Conservation (phyloP, 169 alveolate species). For the Eimeria brunetti region DNA sequence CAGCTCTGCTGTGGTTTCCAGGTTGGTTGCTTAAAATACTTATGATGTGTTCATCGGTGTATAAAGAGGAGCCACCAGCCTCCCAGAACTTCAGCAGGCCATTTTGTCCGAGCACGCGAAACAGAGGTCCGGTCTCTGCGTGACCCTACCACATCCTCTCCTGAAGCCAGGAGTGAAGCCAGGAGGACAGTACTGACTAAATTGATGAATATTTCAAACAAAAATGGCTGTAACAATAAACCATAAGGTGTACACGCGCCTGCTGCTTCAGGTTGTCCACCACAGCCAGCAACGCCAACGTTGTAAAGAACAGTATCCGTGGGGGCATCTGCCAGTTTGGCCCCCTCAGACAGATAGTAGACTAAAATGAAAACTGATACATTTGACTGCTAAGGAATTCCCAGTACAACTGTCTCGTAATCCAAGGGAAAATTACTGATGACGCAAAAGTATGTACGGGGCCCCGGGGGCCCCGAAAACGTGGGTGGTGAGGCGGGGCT, state of each 20-base stretch:
- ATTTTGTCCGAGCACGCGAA: background rate
- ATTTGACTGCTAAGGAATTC: background rate
- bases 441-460: slow-evolving; percentile 4
- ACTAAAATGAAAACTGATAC: background rate
- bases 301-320: background rate
- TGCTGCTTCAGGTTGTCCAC: background rate
- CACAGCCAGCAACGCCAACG: slow-evolving; percentile 6
- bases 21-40: background rate
- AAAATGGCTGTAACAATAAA: slow-evolving; percentile 1
- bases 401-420: background rate
- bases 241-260: background rate
- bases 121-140: background rate
- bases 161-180: background rate
- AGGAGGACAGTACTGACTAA: background rate
- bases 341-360: slow-evolving; percentile 11
- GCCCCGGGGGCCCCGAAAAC: slow-evolving; percentile 51
- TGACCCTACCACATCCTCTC: background rate
- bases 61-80: background rate
- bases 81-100: background rate
- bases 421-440: background rate
- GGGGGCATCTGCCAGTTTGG: background rate
- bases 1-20: background rate
- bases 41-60: background rate
- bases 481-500: slow-evolving; percentile 55
- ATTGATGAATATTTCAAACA: background rate